These are phyloP conservation scores for Isatis tinctoria DNA, from an alignment of 345 rosid genomes.

Conservation along the genomic window DNA sequence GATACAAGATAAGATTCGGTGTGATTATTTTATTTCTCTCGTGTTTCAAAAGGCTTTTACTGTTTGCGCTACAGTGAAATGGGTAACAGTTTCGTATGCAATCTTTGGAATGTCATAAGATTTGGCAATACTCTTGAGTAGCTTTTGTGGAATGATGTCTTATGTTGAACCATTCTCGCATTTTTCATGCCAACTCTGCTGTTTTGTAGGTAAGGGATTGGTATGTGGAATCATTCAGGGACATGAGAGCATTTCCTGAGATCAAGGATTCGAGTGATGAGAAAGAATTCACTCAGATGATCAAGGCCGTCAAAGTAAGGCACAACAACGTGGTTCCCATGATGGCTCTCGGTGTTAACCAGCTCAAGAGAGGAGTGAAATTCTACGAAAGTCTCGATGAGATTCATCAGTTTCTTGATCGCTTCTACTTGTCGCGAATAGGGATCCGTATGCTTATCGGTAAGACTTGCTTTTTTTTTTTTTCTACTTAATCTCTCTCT, in stretches of 20 bases:
- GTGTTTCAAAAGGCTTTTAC: background rate
- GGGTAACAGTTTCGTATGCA: background rate
- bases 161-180: background rate
- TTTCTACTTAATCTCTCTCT: background rate
- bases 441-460: constrained; percentile 96
- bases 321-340: constrained; percentile 97
- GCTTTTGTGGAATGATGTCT: background rate
- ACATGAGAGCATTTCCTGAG: constrained; percentile 79
- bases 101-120: background rate
- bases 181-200: background rate
- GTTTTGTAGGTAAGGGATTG: constrained; percentile 84
- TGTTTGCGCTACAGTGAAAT: constrained; percentile 13
- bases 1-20: background rate
- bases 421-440: constrained; percentile 90
- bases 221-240: constrained; percentile 97
- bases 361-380: constrained; percentile 71
- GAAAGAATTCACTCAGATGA: constrained; percentile 85
- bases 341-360: constrained; percentile 97
- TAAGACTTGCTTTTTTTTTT: constrained; percentile 7
- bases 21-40: background rate
- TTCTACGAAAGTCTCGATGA: constrained; percentile 59
- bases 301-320: constrained; percentile 92
- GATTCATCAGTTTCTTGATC: constrained; percentile 92
- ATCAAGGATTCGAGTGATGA: constrained; percentile 66
- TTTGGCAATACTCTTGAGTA: background rate